Evolutionary conservation across 352 stramenopile genomes (phyloP), one percentile per base, ranked within the genome.

Genomic region (Phytophthora fragariaefolia): DNA sequence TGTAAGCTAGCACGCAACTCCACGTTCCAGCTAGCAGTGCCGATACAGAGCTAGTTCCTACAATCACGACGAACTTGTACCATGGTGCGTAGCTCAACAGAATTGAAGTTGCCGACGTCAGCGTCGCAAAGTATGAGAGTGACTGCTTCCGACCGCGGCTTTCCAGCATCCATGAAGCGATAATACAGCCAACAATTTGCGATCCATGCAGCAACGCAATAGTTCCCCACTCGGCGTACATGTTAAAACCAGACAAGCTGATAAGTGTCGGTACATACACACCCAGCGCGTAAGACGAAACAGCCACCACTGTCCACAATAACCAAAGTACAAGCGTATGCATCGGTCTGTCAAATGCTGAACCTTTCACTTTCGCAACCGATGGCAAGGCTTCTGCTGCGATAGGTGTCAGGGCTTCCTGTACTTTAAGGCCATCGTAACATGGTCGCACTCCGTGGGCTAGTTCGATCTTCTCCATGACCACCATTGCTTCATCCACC

Each of bases 281-380:
- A 4, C 65, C 66, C 26, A 79, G 36, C 10, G 71, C 76, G 40
- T 79, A 83, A 17, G 67, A 80, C 8, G 66, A 77, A 47, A 76
- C 24, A 12, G 73, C 54, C 38, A 79, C 30, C 15, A 58, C 57
- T 32, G 56, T 73, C 76, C 76, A 83, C 32, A 83, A 24, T 3
- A 28, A 56, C 61, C 67, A 75, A 34, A 81, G 18, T 34, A 79
- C 59, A 3, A 77, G n/a, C 7, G 62, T 79, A 4, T 71, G 62
- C 18, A 63, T 24, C 27, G 23, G 34, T 43, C 50, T 63, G 4
- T 50, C 28, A 20, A 54, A 60, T 7, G 15, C 12, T 0, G 60
- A 62, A 2, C 34, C 2, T 24, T 69, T 70, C 26, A 54, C 10
- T 13, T 9, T 49, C 27, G 13, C 15, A 38, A 24, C 13, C 2